These are phyloP conservation scores for Coelastrella sp. DNA, from an alignment of 139 green algal genomes.

Conservation along the genomic window DNA sequence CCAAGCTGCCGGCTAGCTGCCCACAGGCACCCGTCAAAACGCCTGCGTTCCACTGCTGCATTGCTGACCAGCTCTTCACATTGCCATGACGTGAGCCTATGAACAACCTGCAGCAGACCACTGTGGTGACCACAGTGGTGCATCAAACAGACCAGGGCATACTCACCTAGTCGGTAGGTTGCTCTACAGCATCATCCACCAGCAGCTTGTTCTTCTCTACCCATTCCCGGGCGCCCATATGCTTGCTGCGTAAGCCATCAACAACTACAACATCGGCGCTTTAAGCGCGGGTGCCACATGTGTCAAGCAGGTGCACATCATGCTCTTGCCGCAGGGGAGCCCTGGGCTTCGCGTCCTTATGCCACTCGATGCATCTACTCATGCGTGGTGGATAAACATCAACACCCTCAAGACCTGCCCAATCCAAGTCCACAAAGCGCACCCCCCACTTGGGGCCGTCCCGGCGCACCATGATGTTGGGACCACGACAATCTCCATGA, in stretches of 20 bases:
- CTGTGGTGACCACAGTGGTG: no score
- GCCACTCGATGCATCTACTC: neutral
- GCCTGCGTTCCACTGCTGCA: no score
- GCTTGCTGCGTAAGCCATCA: neutral
- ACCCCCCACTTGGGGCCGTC: neutral
- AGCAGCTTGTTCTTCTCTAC: no score
- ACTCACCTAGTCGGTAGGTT: no score
- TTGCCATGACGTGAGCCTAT: no score
- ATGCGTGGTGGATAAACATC: slow-evolving; percentile 16
- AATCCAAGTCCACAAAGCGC: slow-evolving; percentile 27
- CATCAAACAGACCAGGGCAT: no score
- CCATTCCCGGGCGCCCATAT: no score
- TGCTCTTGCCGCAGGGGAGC: neutral
- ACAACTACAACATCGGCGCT: neutral
- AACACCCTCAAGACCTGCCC: slow-evolving; percentile 16
- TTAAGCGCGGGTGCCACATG: neutral
- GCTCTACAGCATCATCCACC: no score
- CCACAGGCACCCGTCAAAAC: no score
- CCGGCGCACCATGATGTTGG: slow-evolving; percentile 30
- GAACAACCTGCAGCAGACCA: no score
- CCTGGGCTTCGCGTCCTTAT: neutral
- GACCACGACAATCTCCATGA: slow-evolving; percentile 9
- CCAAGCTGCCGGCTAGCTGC: no score
- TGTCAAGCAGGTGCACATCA: slow-evolving; percentile 1
- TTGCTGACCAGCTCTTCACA: no score